phyloP scores from a whole-genome alignment of 163 green algal species.

The Volvox carteri region DNA sequence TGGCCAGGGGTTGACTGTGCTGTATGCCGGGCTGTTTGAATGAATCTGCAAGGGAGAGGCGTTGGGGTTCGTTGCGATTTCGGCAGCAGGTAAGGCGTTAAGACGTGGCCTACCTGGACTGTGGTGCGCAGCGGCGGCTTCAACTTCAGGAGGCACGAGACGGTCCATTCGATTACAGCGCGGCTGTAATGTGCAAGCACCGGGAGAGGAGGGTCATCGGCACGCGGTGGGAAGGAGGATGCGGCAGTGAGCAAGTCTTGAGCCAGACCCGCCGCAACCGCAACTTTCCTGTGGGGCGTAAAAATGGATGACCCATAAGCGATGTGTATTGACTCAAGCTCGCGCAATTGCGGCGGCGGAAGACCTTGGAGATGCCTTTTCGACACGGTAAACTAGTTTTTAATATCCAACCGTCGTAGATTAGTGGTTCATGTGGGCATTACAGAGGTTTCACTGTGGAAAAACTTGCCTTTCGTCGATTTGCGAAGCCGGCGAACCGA shows the following conservation, averaged over 20 bases:
- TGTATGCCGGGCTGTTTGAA: no score
- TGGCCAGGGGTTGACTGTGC: no score
- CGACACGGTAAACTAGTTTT: no score
- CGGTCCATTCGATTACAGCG: conserved; percentile 34
- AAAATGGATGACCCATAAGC: no score
- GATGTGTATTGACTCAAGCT: no score
- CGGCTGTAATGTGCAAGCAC: conserved; percentile 51
- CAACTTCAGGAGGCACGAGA: conserved; percentile 6
- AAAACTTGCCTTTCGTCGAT: conserved; percentile 3
- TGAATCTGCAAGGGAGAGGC: no score
- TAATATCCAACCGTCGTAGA: no score
- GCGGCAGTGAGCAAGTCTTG: neutral
- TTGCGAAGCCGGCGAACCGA: neutral
- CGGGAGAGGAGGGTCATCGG: neutral
- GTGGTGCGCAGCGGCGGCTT: conserved; percentile 14
- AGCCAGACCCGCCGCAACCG: neutral
- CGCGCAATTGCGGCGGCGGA: no score
- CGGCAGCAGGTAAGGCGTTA: no score
- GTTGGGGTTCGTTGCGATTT: no score
- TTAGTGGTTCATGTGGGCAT: no score
- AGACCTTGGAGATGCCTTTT: no score
- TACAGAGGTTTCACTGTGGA: neutral
- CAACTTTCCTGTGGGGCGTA: conserved; percentile 3
- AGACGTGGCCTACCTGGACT: neutral
- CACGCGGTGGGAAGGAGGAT: neutral